Evolutionary conservation across 805 yeast species (phyloP).

Genomic region (Komagataella mondaviorum): DNA sequence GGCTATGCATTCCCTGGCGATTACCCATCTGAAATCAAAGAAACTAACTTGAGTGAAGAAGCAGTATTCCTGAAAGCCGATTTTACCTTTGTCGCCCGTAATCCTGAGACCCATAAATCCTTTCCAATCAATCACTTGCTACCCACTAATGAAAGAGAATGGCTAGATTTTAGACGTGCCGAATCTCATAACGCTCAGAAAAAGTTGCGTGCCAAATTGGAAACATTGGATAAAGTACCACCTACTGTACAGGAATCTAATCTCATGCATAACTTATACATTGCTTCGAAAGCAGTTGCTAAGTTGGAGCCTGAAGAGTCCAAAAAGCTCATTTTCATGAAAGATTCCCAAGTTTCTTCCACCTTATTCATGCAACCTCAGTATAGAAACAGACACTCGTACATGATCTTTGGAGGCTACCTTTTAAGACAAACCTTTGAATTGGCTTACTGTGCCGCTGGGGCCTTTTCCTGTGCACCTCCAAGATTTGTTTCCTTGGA

Average conservation of each 20-base stretch:
- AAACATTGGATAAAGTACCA: conserved; percentile 47
- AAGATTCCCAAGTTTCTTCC: conserved; percentile 55
- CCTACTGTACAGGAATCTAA: conserved; percentile 66
- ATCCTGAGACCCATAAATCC: conserved; percentile 83
- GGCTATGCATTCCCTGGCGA: conserved; percentile 64
- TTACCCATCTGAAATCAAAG: conserved; percentile 38
- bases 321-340: conserved; percentile 48
- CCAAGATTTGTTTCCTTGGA: conserved; percentile 87
- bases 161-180: conserved; percentile 78
- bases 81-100: conserved; percentile 91
- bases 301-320: conserved; percentile 24
- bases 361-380: conserved; percentile 94
- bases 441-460: conserved; percentile 85
- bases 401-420: conserved; percentile 93
- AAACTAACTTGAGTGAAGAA: conserved; percentile 43
- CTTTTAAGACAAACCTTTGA: conserved; percentile 86
- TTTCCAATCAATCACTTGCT: conserved; percentile 74
- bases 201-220: conserved; percentile 59
- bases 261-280: conserved; percentile 70
- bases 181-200: conserved; percentile 83
- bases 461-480: conserved; percentile 71
- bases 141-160: conserved; percentile 63
- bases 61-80: conserved; percentile 78
- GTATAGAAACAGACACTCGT: conserved; percentile 87
- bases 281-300: conserved; percentile 22